Evolutionary conservation across 2,329 filamentous ascomycete genomes (phyloP).

Genomic region (Cytospora leucostoma): DNA sequence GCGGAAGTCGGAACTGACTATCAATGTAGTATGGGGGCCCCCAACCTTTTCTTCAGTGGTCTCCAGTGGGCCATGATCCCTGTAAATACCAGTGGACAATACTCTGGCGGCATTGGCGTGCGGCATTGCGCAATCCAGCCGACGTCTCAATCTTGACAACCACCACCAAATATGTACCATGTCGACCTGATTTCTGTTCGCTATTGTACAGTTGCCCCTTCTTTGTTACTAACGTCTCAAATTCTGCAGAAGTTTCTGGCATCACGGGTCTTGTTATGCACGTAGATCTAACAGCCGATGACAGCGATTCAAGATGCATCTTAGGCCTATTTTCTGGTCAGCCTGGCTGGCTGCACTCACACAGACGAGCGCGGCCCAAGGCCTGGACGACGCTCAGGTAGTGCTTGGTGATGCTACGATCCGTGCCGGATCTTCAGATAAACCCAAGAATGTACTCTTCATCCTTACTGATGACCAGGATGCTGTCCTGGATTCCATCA

Average conservation of each 20-base stretch:
- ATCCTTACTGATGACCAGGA: constrained; percentile 72
- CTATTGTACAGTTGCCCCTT: too few relatives aligned
- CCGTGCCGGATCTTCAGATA: background rate
- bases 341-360: constrained; percentile 12
- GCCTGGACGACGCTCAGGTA: constrained; percentile 12
- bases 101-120: constrained; percentile 13
- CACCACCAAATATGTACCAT: background rate
- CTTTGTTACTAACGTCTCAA: background rate
- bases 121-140: constrained; percentile 16
- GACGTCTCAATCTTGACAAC: background rate
- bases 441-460: constrained; percentile 59
- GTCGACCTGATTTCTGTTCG: background rate
- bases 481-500: constrained; percentile 59
- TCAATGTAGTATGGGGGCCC: too few relatives aligned
- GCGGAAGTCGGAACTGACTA: too few relatives aligned
- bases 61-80: too few relatives aligned
- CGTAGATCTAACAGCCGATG: background rate
- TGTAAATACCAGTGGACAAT: background rate
- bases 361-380: background rate
- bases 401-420: constrained; percentile 4
- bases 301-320: constrained; percentile 7
- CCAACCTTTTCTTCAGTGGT: too few relatives aligned
- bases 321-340: constrained; percentile 1
- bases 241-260: background rate
- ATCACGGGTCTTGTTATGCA: background rate